Percentiles rank a stretch among this genome's conserved stretches.
phyloP scores from a whole-genome alignment of 2,329 filamentous ascomycete species.

The Colletotrichum navitas region DNA sequence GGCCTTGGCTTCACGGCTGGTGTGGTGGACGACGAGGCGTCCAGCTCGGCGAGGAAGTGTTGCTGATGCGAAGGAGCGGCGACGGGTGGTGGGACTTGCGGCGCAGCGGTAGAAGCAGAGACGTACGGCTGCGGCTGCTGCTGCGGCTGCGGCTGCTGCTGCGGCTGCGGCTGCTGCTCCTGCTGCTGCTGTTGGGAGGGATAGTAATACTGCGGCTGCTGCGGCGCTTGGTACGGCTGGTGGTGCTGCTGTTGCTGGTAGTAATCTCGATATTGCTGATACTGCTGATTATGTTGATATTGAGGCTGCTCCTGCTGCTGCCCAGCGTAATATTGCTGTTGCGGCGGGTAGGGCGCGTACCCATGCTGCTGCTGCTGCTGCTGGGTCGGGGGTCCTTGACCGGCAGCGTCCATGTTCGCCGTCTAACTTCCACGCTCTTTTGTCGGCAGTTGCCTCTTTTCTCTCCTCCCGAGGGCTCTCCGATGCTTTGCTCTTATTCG shows the following conservation, averaged over 20 bases:
- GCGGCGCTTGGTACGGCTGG: slow-evolving; percentile 29
- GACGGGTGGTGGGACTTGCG: background rate
- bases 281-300: slow-evolving; percentile 7
- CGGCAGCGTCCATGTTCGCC: slow-evolving; percentile 28
- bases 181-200: slow-evolving; percentile 32
- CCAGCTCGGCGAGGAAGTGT: slow-evolving; percentile 41
- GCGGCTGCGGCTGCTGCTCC: slow-evolving; percentile 21
- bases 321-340: slow-evolving; percentile 31
- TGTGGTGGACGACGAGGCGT: slow-evolving; percentile 17
- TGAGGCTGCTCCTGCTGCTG: slow-evolving; percentile 5
- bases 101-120: background rate
- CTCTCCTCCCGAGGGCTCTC: background rate
- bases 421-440: background rate
- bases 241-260: slow-evolving; percentile 11
- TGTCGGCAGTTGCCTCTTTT: background rate
- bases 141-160: slow-evolving; percentile 30
- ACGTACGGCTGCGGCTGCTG: slow-evolving; percentile 30
- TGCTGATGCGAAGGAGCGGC: slow-evolving; percentile 19
- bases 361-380: background rate
- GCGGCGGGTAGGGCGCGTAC: slow-evolving; percentile 31
- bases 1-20: slow-evolving; percentile 8
- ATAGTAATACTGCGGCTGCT: slow-evolving; percentile 33
- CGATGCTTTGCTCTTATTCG: background rate
- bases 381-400: slow-evolving; percentile 20
- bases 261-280: slow-evolving; percentile 13